These are phyloP conservation scores for Termitomyces sp. DNA, from an alignment of 768 basidiomycete species.

Conservation along the genomic window DNA sequence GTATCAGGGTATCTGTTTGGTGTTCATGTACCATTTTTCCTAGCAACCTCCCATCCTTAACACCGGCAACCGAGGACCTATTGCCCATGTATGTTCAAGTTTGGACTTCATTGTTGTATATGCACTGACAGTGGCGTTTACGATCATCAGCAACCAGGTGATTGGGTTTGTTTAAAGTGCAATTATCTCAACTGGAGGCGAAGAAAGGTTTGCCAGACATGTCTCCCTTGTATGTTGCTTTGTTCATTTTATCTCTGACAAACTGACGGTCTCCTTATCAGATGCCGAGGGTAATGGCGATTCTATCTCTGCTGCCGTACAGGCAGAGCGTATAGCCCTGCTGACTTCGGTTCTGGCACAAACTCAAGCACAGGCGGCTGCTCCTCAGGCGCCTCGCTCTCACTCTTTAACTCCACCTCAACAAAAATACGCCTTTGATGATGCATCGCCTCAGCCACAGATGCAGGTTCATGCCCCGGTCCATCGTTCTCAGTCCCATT, in stretches of 20 bases:
- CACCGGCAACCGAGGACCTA: slow-evolving; percentile 84
- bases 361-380: slow-evolving; percentile 27
- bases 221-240: slow-evolving; percentile 63
- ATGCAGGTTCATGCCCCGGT: slow-evolving; percentile 26
- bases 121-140: slow-evolving; percentile 9
- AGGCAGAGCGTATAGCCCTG: slow-evolving; percentile 78
- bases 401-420: slow-evolving; percentile 44
- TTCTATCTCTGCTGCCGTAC: slow-evolving; percentile 79
- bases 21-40: slow-evolving; percentile 2
- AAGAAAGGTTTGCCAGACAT: slow-evolving; percentile 86
- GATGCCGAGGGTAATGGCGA: slow-evolving; percentile 88
- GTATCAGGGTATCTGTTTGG: slow-evolving; percentile 2
- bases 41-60: slow-evolving; percentile 85
- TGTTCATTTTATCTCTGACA: slow-evolving; percentile 1
- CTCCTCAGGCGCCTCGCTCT: slow-evolving; percentile 24
- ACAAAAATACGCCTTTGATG: slow-evolving; percentile 31
- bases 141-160: slow-evolving; percentile 54
- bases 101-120: background rate
- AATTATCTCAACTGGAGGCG: slow-evolving; percentile 86
- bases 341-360: slow-evolving; percentile 69
- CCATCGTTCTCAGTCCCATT: slow-evolving; percentile 48
- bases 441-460: slow-evolving; percentile 22
- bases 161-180: slow-evolving; percentile 81
- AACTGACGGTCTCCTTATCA: slow-evolving; percentile 20
- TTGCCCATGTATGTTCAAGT: slow-evolving; percentile 63